phyloP scores from a whole-genome alignment of 805 yeast species.

The Ogataea parapolymorpha region DNA sequence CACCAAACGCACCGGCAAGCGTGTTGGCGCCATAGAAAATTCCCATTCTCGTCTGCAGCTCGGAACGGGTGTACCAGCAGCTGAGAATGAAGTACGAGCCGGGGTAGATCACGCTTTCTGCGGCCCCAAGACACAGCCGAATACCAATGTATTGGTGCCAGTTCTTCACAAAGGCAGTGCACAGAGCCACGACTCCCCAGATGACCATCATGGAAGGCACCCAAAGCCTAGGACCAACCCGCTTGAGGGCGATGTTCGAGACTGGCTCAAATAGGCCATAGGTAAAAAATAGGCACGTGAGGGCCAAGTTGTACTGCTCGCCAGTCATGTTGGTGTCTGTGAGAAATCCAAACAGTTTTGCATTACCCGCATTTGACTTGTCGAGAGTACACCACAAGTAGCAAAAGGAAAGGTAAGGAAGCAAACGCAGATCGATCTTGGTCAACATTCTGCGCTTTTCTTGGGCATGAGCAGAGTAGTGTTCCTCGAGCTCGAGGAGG shows the following conservation, averaged over 20 bases:
- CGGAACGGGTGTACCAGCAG: conserved; percentile 38
- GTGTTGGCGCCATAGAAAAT: conserved; percentile 36
- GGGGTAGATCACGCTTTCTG: conserved; percentile 44
- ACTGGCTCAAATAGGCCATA: conserved; percentile 42
- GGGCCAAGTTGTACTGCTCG: conserved; percentile 39
- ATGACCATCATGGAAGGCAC: conserved; percentile 34
- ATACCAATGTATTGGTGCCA: conserved; percentile 27
- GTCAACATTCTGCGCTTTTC: conserved; percentile 24
- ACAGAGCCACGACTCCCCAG: conserved; percentile 39
- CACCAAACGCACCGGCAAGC: conserved; percentile 37
- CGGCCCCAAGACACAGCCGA: conserved; percentile 38
- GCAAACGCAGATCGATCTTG: conserved; percentile 25
- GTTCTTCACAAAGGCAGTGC: conserved; percentile 31
- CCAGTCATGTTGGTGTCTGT: conserved; percentile 31
- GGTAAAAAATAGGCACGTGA: conserved; percentile 39
- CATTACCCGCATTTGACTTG: conserved; percentile 35
- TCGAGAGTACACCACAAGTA: conserved; percentile 32
- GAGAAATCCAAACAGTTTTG: conserved; percentile 31
- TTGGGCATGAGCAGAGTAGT: conserved; percentile 17
- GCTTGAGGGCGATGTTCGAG: conserved; percentile 33
- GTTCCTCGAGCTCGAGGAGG: conserved; percentile 13
- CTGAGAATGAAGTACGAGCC: conserved; percentile 39
- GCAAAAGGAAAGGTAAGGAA: conserved; percentile 29
- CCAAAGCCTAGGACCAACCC: conserved; percentile 39
- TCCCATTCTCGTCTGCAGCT: conserved; percentile 36